Evolutionary conservation across 331 rosid species (phyloP).

Genomic region (Pyracantha coccinea): DNA sequence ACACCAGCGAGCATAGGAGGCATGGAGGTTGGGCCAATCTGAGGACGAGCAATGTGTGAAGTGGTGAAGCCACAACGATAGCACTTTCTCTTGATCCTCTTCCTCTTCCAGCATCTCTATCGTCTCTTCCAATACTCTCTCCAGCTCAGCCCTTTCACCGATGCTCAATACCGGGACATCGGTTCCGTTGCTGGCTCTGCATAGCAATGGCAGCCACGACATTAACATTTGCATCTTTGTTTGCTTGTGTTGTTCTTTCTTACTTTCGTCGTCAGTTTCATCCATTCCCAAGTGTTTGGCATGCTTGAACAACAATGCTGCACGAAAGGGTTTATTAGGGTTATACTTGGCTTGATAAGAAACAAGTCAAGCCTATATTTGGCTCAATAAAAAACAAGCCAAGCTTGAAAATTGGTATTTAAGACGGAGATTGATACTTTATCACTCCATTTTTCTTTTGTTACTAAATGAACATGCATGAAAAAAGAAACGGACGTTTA

Average conservation of each 20-base stretch:
- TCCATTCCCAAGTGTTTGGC: conserved; percentile 36
- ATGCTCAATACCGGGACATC: conserved; percentile 51
- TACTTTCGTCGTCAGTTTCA: conserved; percentile 10
- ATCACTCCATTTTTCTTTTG: too few relatives aligned
- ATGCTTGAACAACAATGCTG: conserved; percentile 64
- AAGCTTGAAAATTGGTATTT: too few relatives aligned
- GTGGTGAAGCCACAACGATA: conserved; percentile 75
- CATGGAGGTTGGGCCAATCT: conserved; percentile 80
- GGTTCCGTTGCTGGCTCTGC: conserved; percentile 59
- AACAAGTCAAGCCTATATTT: too few relatives aligned
- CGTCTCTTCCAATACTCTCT: conserved; percentile 46
- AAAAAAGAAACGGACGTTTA: too few relatives aligned
- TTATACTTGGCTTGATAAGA: too few relatives aligned
- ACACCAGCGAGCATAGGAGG: conserved; percentile 67
- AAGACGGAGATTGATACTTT: too few relatives aligned
- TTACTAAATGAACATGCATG: too few relatives aligned
- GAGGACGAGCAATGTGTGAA: conserved; percentile 51
- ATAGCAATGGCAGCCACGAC: conserved; percentile 72
- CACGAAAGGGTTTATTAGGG: not conserved
- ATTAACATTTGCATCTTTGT: conserved; percentile 50
- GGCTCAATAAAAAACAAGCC: too few relatives aligned
- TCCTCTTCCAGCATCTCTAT: conserved; percentile 38
- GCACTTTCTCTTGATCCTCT: conserved; percentile 51
- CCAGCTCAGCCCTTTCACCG: conserved; percentile 40
- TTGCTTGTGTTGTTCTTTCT: conserved; percentile 26